phyloP scores from a whole-genome alignment of 345 rosid genomes.

The Mallotus nudiflorus region DNA sequence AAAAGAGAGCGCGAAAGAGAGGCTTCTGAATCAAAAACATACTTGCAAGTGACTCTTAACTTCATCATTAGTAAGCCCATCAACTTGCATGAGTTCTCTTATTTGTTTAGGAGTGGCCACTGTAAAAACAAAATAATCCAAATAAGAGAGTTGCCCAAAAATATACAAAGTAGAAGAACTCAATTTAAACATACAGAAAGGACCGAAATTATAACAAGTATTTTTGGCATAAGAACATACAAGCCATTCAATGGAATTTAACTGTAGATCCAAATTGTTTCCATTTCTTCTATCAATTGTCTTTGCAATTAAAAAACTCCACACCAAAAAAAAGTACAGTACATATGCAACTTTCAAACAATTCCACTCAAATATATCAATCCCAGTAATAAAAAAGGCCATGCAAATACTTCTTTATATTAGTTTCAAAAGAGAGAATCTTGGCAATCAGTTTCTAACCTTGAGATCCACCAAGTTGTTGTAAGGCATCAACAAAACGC shows the following conservation, averaged over 20 bases:
- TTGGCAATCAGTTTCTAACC: slow-evolving; percentile 37
- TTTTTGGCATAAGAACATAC: neutral
- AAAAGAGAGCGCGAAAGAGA: neutral
- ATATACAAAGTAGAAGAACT: neutral
- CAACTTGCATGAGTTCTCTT: slow-evolving; percentile 32
- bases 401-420: neutral
- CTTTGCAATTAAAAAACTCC: neutral
- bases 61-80: slow-evolving; percentile 35
- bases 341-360: neutral
- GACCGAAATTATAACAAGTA: neutral
- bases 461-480: slow-evolving; percentile 67
- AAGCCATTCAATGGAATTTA: neutral
- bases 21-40: neutral
- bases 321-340: neutral
- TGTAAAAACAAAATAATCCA: slow-evolving; percentile 6
- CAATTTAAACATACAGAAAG: neutral
- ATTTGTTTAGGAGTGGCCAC: slow-evolving; percentile 35
- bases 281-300: neutral
- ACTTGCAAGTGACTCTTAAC: slow-evolving; percentile 35
- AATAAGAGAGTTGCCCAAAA: neutral
- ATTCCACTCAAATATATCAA: neutral
- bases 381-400: neutral
- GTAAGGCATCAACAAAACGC: slow-evolving; percentile 67
- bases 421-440: neutral
- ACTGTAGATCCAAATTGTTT: neutral